These are phyloP conservation scores for Cyberlindnera saturnus DNA, from an alignment of 805 yeast species.

Conservation along the genomic window DNA sequence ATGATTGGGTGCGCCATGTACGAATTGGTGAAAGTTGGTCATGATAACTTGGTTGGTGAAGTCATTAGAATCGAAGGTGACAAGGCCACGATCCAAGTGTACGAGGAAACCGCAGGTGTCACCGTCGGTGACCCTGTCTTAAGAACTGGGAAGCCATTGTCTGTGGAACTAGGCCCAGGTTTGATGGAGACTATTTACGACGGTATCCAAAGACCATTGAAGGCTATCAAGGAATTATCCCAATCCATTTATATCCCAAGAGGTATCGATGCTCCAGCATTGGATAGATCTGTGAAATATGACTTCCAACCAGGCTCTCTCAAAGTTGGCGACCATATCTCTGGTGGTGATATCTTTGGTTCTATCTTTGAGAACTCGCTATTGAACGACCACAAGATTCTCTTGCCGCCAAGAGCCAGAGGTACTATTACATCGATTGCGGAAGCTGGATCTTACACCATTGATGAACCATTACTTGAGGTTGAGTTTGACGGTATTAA, in stretches of 20 bases:
- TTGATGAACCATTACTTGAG: constrained; percentile 85
- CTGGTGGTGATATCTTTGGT: constrained; percentile 98
- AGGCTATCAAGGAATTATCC: constrained; percentile 81
- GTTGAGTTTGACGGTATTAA: constrained; percentile 91
- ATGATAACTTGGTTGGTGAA: constrained; percentile 94
- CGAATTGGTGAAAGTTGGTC: constrained; percentile 97
- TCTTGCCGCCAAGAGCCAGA: constrained; percentile 96
- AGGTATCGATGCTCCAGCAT: constrained; percentile 97
- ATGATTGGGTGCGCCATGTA: constrained; percentile 99
- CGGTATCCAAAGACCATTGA: constrained; percentile 98
- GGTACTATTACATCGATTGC: constrained; percentile 94
- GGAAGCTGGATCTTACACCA: constrained; percentile 82
- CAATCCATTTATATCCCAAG: constrained; percentile 97
- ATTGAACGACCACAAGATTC: constrained; percentile 85
- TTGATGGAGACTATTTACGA: constrained; percentile 98
- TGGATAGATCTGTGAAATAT: constrained; percentile 73
- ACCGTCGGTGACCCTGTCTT: constrained; percentile 98
- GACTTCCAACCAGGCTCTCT: constrained; percentile 77
- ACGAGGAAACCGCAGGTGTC: constrained; percentile 99
- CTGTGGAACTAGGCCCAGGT: constrained; percentile 99
- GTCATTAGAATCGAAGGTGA: constrained; percentile 95
- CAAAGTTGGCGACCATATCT: constrained; percentile 93
- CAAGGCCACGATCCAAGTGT: constrained; percentile 97
- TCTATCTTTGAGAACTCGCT: constrained; percentile 90
- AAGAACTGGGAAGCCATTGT: constrained; percentile 97